Percentiles rank a stretch among this genome's conserved stretches.
Evolutionary conservation across 495 filamentous ascomycete species (phyloP).

Genomic region (Neurospora sp.): DNA sequence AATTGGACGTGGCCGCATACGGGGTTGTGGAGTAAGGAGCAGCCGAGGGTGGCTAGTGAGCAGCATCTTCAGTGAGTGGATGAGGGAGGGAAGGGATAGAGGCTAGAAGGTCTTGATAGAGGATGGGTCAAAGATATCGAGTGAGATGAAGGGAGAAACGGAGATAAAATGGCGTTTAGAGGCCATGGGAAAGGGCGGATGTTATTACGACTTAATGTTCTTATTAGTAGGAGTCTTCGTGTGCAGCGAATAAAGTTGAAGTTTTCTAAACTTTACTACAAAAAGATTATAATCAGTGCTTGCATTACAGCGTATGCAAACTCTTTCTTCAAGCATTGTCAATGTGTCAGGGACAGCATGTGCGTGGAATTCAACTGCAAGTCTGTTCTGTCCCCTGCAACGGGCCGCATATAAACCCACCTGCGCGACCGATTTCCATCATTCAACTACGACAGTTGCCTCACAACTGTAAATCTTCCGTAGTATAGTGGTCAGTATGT

Average conservation of each 20-base stretch:
- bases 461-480: not conserved
- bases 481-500: not conserved
- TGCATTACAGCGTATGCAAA: too few relatives aligned
- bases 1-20: conserved; percentile 53
- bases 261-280: too few relatives aligned
- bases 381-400: too few relatives aligned
- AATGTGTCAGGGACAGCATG: not conserved
- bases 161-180: not conserved
- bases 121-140: not conserved
- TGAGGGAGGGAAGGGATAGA: not conserved
- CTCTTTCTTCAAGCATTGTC: too few relatives aligned
- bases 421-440: not conserved
- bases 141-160: not conserved
- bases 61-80: not conserved
- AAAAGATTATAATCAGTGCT: too few relatives aligned
- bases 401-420: not conserved
- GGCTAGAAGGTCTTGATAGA: not conserved
- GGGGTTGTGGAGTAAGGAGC: conserved; percentile 16
- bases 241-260: too few relatives aligned
- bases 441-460: not conserved
- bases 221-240: too few relatives aligned
- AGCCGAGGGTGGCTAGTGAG: conserved; percentile 13
- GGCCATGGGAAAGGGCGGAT: not conserved
- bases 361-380: too few relatives aligned
- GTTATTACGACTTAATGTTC: too few relatives aligned